These are phyloP conservation scores for Xylaria sp. DNA, from an alignment of 2,329 filamentous ascomycete genomes.

Conservation along the genomic window DNA sequence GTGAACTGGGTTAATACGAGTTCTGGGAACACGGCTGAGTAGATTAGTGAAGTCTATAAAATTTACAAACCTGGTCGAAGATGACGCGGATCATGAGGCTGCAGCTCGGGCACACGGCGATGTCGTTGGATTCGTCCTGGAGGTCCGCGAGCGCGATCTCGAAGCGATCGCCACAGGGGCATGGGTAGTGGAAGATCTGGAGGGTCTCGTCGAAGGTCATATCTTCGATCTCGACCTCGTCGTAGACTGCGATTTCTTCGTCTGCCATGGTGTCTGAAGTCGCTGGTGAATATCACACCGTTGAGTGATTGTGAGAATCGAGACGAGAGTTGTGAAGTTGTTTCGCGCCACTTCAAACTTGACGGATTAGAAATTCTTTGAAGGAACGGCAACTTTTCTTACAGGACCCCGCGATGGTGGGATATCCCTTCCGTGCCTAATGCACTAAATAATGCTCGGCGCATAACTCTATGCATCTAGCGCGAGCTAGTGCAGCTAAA, in stretches of 20 bases:
- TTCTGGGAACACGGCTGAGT: not conserved
- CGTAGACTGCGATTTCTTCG: conserved; percentile 69
- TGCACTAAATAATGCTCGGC: not conserved
- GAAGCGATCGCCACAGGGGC: conserved; percentile 94
- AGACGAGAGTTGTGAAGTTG: too few relatives aligned
- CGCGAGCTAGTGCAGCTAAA: too few relatives aligned
- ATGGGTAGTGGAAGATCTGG: conserved; percentile 92
- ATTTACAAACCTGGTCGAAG: conserved; percentile 68
- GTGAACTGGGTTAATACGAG: conserved; percentile 7
- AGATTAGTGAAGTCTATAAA: not conserved
- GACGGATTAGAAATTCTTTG: not conserved
- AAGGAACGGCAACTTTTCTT: not conserved
- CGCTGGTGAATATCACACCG: not conserved
- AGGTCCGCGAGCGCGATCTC: conserved; percentile 83
- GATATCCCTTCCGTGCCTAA: not conserved
- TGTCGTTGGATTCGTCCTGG: conserved; percentile 75
- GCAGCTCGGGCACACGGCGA: conserved; percentile 96
- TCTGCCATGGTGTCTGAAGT: conserved; percentile 46
- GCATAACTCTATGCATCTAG: not conserved
- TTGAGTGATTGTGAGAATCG: not conserved
- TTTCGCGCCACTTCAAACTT: not conserved
- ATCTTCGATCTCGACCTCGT: conserved; percentile 98
- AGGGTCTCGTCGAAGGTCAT: conserved; percentile 82
- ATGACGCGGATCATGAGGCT: conserved; percentile 96
- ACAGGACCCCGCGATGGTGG: not conserved